Conservation (phyloP, 108 stramenopile species). For the Cyclotella kingstonii region DNA sequence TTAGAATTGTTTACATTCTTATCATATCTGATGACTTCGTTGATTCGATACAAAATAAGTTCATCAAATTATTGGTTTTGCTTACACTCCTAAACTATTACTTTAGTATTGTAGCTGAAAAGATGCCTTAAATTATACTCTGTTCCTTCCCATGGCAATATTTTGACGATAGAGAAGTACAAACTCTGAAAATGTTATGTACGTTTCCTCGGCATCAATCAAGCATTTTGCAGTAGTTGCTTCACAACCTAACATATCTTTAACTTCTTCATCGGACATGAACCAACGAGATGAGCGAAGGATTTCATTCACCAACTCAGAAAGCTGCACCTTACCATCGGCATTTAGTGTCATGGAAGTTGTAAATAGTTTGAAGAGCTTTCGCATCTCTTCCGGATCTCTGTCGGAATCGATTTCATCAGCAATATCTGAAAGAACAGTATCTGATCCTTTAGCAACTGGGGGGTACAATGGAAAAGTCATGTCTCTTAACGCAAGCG, state of each 20-base stretch:
- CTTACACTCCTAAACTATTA: too few relatives aligned
- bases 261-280: constrained; percentile 25
- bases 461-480: constrained; percentile 29
- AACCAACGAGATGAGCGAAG: constrained; percentile 26
- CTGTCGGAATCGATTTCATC: constrained; percentile 38
- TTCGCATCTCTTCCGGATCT: constrained; percentile 33
- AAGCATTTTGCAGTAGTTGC: constrained; percentile 7
- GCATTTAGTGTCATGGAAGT: constrained; percentile 37
- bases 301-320: constrained; percentile 37
- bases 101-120: too few relatives aligned
- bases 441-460: constrained; percentile 11
- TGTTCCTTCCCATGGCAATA: constrained; percentile 7
- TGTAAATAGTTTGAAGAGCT: constrained; percentile 39
- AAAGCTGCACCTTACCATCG: constrained; percentile 38
- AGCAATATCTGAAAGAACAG: constrained; percentile 18
- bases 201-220: constrained; percentile 22
- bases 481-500: constrained; percentile 23
- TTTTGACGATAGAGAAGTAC: constrained; percentile 36
- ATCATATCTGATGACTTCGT: too few relatives aligned
- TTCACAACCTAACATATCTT: constrained; percentile 38
- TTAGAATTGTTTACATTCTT: too few relatives aligned
- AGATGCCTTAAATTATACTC: too few relatives aligned
- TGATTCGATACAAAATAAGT: too few relatives aligned
- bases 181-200: constrained; percentile 41
- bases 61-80: too few relatives aligned